Evolutionary conservation across 345 rosid species (phyloP).

Genomic region (Kernera saxatilis): DNA sequence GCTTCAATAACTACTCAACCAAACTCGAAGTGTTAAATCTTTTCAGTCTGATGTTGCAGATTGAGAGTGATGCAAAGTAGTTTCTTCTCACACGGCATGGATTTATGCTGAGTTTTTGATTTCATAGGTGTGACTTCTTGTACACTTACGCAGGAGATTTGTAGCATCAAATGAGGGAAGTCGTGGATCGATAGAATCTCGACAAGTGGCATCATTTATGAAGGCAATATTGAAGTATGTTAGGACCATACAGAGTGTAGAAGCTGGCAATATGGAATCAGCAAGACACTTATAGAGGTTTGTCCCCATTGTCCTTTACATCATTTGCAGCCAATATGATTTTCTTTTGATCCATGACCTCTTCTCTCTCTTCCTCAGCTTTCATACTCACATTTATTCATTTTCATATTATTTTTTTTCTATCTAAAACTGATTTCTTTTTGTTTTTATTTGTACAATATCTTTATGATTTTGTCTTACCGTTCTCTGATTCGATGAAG

Average conservation of each 20-base stretch:
- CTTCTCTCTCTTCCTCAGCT: slow-evolving; percentile 11
- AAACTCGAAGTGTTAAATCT: not conserved
- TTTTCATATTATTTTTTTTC: not conserved
- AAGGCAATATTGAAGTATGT: slow-evolving; percentile 29
- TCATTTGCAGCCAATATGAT: slow-evolving; percentile 29
- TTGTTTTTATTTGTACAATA: slow-evolving; percentile 14
- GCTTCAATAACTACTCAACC: not conserved
- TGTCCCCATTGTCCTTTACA: slow-evolving; percentile 38
- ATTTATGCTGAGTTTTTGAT: not conserved
- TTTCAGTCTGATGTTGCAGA: not conserved
- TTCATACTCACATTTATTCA: slow-evolving; percentile 25
- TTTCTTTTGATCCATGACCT: slow-evolving; percentile 18
- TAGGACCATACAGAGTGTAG: slow-evolving; percentile 37
- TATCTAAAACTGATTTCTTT: not conserved
- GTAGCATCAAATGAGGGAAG: slow-evolving; percentile 22
- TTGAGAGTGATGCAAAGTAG: not conserved
- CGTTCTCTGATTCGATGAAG: slow-evolving; percentile 27
- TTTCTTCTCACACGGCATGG: slow-evolving; percentile 6
- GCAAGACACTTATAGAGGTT: slow-evolving; percentile 24
- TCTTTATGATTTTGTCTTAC: slow-evolving; percentile 28
- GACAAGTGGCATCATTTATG: slow-evolving; percentile 28
- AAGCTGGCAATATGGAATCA: slow-evolving; percentile 38
- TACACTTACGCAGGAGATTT: slow-evolving; percentile 18
- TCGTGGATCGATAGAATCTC: slow-evolving; percentile 18
- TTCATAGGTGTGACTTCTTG: slow-evolving; percentile 1